A percentile compares a stretch with the other conserved stretches of the same genome.
phyloP scores from a whole-genome alignment of 306 rosid genomes.

The Quillaja saponaria region DNA sequence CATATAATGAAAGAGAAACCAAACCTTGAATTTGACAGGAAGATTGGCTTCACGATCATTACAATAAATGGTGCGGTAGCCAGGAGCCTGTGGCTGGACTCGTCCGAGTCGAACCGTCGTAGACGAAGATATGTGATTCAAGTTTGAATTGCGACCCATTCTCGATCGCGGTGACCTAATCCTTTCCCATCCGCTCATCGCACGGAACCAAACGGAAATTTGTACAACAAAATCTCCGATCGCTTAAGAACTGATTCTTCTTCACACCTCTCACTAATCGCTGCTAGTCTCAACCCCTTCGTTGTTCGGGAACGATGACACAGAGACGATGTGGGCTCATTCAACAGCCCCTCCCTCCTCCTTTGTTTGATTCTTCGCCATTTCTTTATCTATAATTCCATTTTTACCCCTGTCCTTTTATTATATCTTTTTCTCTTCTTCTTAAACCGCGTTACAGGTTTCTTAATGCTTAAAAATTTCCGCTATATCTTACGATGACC shows the following conservation, averaged over 20 bases:
- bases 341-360: too few species aligned
- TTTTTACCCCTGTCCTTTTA: too few species aligned
- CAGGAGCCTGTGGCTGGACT: conserved; percentile 92
- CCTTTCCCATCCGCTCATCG: conserved; percentile 79
- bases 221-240: not conserved
- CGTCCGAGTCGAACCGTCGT: conserved; percentile 81
- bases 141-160: conserved; percentile 33
- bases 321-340: too few species aligned
- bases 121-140: conserved; percentile 45
- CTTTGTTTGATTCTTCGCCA: too few species aligned
- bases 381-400: too few species aligned
- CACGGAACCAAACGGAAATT: not conserved
- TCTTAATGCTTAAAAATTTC: too few species aligned
- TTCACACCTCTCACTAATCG: too few species aligned
- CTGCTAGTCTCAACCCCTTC: too few species aligned
- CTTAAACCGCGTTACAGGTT: too few species aligned
- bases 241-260: not conserved
- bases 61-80: conserved; percentile 80
- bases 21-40: conserved; percentile 72
- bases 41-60: conserved; percentile 81
- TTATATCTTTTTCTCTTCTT: too few species aligned
- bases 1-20: not conserved
- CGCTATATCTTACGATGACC: too few species aligned
- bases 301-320: too few species aligned
- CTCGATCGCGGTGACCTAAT: conserved; percentile 51